Evolutionary conservation across 2,329 filamentous ascomycete species (phyloP).

Genomic region (Harringtonia aguacate): DNA sequence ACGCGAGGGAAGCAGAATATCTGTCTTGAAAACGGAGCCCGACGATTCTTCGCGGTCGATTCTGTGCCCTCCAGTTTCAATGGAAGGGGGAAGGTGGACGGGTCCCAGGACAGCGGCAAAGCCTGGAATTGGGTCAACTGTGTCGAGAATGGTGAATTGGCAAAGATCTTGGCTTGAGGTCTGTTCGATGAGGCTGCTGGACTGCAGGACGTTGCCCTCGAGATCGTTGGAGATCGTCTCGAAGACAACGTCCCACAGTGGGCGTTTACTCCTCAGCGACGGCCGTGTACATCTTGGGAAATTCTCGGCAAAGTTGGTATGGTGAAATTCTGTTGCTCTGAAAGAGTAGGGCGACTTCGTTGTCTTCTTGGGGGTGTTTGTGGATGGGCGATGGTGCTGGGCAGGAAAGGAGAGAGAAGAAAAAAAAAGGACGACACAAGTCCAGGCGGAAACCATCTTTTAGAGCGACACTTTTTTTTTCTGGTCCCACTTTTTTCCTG

Average conservation of each 20-base stretch:
- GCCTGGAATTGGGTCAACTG: constrained; percentile 48
- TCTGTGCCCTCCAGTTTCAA: neutral
- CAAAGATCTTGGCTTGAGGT: constrained; percentile 36
- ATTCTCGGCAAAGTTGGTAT: constrained; percentile 56
- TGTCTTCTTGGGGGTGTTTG: constrained; percentile 36
- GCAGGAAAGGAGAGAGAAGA: neutral
- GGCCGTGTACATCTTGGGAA: constrained; percentile 56
- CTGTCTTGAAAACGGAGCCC: no score
- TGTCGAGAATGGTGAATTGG: constrained; percentile 47
- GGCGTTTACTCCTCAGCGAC: constrained; percentile 87
- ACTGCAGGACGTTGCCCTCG: constrained; percentile 53
- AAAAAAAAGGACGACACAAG: neutral
- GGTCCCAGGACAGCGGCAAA: constrained; percentile 29
- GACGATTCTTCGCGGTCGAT: no score
- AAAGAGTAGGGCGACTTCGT: constrained; percentile 50
- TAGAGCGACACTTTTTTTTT: neutral
- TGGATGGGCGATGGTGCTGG: constrained; percentile 13
- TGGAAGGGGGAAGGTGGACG: neutral
- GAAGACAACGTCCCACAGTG: constrained; percentile 61
- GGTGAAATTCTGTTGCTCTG: constrained; percentile 23
- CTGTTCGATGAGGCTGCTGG: constrained; percentile 74
- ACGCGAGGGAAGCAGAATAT: no score
- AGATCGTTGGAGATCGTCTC: constrained; percentile 12
- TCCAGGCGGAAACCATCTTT: constrained; percentile 3
- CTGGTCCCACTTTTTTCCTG: neutral